Evolutionary conservation across 805 yeast genomes (phyloP), one percentile per base, ranked within the genome.

Genomic region (Barnettozyma populi): DNA sequence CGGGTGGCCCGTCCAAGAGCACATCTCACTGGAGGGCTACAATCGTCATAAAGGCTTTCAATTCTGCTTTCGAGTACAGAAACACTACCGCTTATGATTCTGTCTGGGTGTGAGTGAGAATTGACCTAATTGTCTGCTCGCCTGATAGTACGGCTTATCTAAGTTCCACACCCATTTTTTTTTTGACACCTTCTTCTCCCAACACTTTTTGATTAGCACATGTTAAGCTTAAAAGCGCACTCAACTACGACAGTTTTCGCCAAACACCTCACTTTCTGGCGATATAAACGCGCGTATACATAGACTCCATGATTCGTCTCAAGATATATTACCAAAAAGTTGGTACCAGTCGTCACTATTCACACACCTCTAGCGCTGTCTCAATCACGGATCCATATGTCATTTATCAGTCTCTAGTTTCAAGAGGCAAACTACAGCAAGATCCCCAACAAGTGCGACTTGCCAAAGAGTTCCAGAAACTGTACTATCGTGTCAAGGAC

Each of bases 361-460:
- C 47, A 13, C 47, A 44, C 13, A 20, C 48, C 7, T 36, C 44
- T 7, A 44, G 27, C 16, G 44, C 44, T 18, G 44, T 76, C 36
- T 56, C 78, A 5, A 68, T 80, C 25, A 83, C 90, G 0, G 90
- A 84, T 59, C 90, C 90, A 0, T 72, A 75, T 38, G 52, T 72
- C 5, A 54, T 83, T 2, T 84, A 85, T 55, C 76, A 76, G 51
- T 73, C 72, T 50, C 73, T 76, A 46, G 74, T 83, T 1, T 56
- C 67, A 1, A 66, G 70, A 40, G 87, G 87, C 2, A 48, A 73
- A 2, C 62, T 84, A 8, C 65, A 71, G 44, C 70, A 72, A 23
- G 90, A 85, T 56, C 76, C 71, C 20, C 68, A 69, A n/a, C 90
- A 80, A 59, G 65, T 78, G n/a, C 65, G 87, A 35, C 79, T 78